Percentiles rank a stretch among this genome's conserved stretches.
Evolutionary conservation across 208 protist genomes (phyloP).

Genomic region (Trypanosoma conorhini): DNA sequence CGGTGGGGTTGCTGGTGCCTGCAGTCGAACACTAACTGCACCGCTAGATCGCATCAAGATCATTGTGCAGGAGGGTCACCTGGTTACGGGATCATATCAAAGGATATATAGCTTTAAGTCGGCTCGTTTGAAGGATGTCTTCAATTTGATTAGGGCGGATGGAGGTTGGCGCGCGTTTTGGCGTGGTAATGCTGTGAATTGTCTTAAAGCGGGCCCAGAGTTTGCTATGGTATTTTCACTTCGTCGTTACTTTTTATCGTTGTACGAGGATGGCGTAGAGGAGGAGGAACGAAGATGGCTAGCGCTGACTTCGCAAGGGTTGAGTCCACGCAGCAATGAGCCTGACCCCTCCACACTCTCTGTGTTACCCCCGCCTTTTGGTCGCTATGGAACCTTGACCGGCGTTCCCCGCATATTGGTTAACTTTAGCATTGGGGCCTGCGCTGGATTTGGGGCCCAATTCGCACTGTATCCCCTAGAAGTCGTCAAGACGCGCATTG

Average conservation of each 20-base stretch:
- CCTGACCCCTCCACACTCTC: constrained; percentile 18
- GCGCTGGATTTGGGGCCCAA: constrained; percentile 85
- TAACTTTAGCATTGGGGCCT: constrained; percentile 84
- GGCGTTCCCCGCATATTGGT: constrained; percentile 67
- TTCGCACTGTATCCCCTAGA: constrained; percentile 88
- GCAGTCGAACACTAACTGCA: constrained; percentile 85
- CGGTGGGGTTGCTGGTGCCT: constrained; percentile 80
- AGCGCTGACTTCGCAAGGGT: not conserved
- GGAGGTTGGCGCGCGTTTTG: constrained; percentile 83
- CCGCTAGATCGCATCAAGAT: constrained; percentile 93
- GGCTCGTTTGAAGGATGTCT: constrained; percentile 63
- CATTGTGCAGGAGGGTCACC: constrained; percentile 90
- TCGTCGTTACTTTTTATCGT: constrained; percentile 69
- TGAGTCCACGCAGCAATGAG: not conserved
- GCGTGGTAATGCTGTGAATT: constrained; percentile 90
- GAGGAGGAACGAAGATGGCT: constrained; percentile 36
- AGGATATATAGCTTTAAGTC: constrained; percentile 36
- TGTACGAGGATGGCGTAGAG: constrained; percentile 82
- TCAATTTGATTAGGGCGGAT: constrained; percentile 73
- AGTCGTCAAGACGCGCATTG: constrained; percentile 90
- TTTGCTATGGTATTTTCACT: constrained; percentile 91
- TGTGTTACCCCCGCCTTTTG: constrained; percentile 65
- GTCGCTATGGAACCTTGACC: constrained; percentile 39
- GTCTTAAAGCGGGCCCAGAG: constrained; percentile 90
- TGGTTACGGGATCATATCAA: constrained; percentile 33